Evolutionary conservation across 176 grass and related monocot genomes (phyloP), one percentile per base, ranked within the genome.

Genomic region (Puya raimondii): DNA sequence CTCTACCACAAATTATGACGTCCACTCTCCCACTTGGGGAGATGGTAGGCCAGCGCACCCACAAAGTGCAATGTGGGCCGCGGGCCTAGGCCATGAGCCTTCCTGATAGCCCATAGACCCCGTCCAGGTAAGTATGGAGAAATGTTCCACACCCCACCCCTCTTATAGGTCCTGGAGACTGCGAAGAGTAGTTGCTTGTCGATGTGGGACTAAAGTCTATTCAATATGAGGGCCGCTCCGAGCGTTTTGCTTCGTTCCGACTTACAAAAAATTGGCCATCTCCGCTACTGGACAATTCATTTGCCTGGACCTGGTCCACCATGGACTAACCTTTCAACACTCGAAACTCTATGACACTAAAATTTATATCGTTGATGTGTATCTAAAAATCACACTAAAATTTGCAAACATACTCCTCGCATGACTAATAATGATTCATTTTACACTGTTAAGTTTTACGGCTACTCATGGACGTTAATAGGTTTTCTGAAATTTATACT

Each of bases 21-120:
- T 61, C 56, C 56, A 61, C 56, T 61, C 56, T 61, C 56, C 56
- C 56, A 61, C 56, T 61, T 61, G 56, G 56, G 56, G 56, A 61
- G 56, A 61, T 61, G 56, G 56, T 61, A 61, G n/a, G 56, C 56
- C 56, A 61, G 56, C 56, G 56, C 56, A 18, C 56, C 56, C 21
- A 6, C 56, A 12, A 61, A 21, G 56, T 61, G 56, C 56, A 61
- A 61, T 61, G 56, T 1, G 21, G 17, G 56, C 56, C 56, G 56
- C 56, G 16, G 56, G 0, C 56, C 56, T 61, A 61, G 56, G 56
- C 4, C 56, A 61, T 61, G 56, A 1, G 3, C 56, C 56, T 61
- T 61, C 3, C 22, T 61, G 56, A 61, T 61, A n/a, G 56, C 17
- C 56, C 56, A 61, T 61, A 0, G 56, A 61, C 56, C 56, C 56